Conservation (phyloP, 305 asterid genomes). For the Fraxinus nigra region DNA sequence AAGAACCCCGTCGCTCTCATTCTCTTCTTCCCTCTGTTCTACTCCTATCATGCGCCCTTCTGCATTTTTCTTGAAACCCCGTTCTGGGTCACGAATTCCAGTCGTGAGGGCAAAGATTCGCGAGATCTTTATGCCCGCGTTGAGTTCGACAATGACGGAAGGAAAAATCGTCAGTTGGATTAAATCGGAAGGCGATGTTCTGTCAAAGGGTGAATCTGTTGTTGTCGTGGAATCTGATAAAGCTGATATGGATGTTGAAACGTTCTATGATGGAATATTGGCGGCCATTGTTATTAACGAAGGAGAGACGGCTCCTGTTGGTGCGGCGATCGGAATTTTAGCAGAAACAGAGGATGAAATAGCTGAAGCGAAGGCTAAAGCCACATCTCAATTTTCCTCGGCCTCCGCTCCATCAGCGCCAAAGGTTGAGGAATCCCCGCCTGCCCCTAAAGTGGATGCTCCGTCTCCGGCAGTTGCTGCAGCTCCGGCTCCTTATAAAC, state of each 20-base stretch:
- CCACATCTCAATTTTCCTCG: constrained; percentile 42
- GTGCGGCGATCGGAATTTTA: constrained; percentile 73
- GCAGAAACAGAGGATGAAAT: constrained; percentile 83
- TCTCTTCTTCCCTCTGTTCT: constrained; percentile 44
- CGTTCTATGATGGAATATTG: constrained; percentile 77
- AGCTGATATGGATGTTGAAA: constrained; percentile 97
- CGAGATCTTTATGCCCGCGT: constrained; percentile 94
- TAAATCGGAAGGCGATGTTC: constrained; percentile 80
- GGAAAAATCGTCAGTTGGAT: constrained; percentile 92
- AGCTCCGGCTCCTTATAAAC: constrained; percentile 35
- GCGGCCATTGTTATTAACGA: constrained; percentile 86
- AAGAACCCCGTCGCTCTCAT: constrained; percentile 41
- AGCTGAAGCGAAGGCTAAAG: constrained; percentile 73
- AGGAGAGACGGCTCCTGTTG: constrained; percentile 77
- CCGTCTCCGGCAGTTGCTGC: constrained; percentile 24
- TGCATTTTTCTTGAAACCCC: constrained; percentile 32
- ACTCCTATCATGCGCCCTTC: constrained; percentile 34
- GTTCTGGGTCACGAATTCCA: constrained; percentile 33
- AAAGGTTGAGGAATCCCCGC: constrained; percentile 29
- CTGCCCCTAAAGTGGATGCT: constrained; percentile 31
- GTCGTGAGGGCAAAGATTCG: constrained; percentile 43
- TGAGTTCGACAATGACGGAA: constrained; percentile 96
- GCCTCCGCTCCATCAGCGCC: constrained; percentile 33
- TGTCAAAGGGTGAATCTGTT: constrained; percentile 84
- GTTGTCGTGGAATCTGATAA: constrained; percentile 94